Percentiles rank a stretch among this genome's conserved stretches.
These are phyloP conservation scores for Dinochytrium kinnereticum DNA, from an alignment of 371 early-diverging fungal species.

Conservation along the genomic window DNA sequence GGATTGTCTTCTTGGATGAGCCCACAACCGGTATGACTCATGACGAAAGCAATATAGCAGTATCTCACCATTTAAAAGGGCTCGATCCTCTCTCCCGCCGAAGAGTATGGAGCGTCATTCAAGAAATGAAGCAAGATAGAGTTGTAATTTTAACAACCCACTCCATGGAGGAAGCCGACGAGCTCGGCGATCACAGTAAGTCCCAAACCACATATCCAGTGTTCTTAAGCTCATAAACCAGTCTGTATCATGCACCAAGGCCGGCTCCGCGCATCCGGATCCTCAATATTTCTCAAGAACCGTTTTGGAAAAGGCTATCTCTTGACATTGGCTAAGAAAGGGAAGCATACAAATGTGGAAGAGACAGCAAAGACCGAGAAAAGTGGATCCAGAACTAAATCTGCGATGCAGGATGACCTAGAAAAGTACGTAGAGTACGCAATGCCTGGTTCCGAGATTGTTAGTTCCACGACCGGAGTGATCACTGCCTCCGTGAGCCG, in stretches of 20 bases:
- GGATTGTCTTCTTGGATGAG: slow-evolving; percentile 45
- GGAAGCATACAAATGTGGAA: background rate
- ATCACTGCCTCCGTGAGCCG: slow-evolving; percentile 34
- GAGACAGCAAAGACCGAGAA: background rate
- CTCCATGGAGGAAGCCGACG: slow-evolving; percentile 48
- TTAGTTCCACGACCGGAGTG: slow-evolving; percentile 34
- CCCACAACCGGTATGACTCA: slow-evolving; percentile 34
- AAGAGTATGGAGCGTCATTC: slow-evolving; percentile 45
- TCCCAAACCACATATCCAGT: background rate
- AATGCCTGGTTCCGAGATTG: slow-evolving; percentile 34
- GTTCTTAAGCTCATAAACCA: background rate
- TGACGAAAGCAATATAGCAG: background rate
- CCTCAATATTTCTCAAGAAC: slow-evolving; percentile 41
- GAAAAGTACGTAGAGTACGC: slow-evolving; percentile 34
- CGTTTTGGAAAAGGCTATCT: slow-evolving; percentile 44
- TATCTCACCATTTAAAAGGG: background rate
- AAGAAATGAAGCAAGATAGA: slow-evolving; percentile 32
- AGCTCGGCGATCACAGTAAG: slow-evolving; percentile 40
- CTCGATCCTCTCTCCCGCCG: slow-evolving; percentile 44
- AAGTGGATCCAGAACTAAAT: too few species aligned
- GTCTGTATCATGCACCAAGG: slow-evolving; percentile 45
- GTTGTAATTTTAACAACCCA: slow-evolving; percentile 49
- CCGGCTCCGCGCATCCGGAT: slow-evolving; percentile 36
- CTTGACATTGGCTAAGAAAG: slow-evolving; percentile 29
- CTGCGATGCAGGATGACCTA: too few species aligned